Evolutionary conservation across 2,329 filamentous ascomycete genomes (phyloP).

Genomic region (Neofusicoccum cordaticola): DNA sequence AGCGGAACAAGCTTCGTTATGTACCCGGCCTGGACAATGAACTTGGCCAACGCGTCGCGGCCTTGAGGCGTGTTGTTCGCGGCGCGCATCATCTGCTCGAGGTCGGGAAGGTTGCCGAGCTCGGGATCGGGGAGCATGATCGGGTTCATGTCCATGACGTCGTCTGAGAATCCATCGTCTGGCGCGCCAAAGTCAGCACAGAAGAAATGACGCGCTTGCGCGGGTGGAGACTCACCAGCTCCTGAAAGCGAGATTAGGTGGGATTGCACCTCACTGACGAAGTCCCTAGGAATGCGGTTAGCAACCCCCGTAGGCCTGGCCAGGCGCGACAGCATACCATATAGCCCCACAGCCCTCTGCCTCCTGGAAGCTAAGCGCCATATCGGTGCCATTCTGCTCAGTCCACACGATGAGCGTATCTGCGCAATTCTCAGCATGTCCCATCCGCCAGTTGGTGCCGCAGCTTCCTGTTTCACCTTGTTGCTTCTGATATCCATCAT

Average conservation of each 20-base stretch:
- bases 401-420: constrained; percentile 94
- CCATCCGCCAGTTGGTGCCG: constrained; percentile 7
- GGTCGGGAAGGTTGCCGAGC: constrained; percentile 77
- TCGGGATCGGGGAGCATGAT: constrained; percentile 76
- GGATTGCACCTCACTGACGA: constrained; percentile 82
- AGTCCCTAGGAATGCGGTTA: constrained; percentile 64
- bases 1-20: constrained; percentile 82
- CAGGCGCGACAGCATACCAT: constrained; percentile 60
- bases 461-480: constrained; percentile 63
- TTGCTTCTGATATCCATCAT: constrained; percentile 97
- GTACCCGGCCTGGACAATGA: constrained; percentile 81
- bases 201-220: constrained; percentile 2
- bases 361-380: constrained; percentile 98
- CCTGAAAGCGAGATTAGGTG: constrained; percentile 62
- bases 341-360: constrained; percentile 89
- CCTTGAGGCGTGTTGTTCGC: constrained; percentile 72
- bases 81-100: constrained; percentile 79
- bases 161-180: constrained; percentile 89
- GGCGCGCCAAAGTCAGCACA: constrained; percentile 19
- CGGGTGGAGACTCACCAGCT: constrained; percentile 53
- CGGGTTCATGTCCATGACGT: constrained; percentile 61
- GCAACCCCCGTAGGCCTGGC: background rate
- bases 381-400: constrained; percentile 84
- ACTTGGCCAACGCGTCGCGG: constrained; percentile 83
- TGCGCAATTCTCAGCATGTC: constrained; percentile 16